These are phyloP conservation scores for Debaryomycetaceae sp. DNA, from an alignment of 1,139 yeast genomes.

Conservation along the genomic window DNA sequence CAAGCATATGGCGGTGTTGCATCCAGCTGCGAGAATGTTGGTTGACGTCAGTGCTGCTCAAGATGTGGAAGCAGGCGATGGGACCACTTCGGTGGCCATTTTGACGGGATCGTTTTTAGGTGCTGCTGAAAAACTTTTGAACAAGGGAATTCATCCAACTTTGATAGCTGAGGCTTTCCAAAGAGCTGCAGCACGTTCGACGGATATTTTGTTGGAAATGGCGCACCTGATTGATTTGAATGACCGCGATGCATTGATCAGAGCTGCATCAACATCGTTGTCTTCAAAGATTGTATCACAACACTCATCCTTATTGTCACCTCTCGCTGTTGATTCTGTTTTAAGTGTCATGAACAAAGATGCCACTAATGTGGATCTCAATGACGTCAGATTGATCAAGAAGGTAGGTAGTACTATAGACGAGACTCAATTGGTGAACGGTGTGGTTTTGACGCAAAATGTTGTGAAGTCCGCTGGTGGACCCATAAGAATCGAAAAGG, in stretches of 20 bases:
- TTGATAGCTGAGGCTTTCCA: conserved; percentile 93
- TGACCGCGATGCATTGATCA: conserved; percentile 77
- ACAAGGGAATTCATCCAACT: conserved; percentile 94
- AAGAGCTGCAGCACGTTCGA: conserved; percentile 86
- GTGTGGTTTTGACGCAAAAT: conserved; percentile 88
- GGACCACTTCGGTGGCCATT: conserved; percentile 96
- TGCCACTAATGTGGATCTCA: conserved; percentile 68
- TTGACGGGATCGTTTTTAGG: conserved; percentile 90
- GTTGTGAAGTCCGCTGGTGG: conserved; percentile 92
- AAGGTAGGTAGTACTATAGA: conserved; percentile 98
- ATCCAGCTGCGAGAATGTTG: conserved; percentile 97
- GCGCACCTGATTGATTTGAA: conserved; percentile 68
- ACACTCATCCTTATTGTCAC: conserved; percentile 79
- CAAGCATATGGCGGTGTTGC: conserved; percentile 95
- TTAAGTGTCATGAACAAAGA: conserved; percentile 64
- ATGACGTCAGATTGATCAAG: conserved; percentile 83
- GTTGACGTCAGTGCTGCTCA: conserved; percentile 98
- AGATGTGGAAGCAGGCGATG: conserved; percentile 98
- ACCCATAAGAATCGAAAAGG: conserved; percentile 94
- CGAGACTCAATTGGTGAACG: conserved; percentile 89
- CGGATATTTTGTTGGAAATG: conserved; percentile 81
- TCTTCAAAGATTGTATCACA: conserved; percentile 95
- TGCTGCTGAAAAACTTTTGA: conserved; percentile 87
- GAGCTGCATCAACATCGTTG: conserved; percentile 93
- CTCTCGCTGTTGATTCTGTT: conserved; percentile 93